Evolutionary conservation across 306 rosid genomes (phyloP).

Genomic region (Cajanus cajan): DNA sequence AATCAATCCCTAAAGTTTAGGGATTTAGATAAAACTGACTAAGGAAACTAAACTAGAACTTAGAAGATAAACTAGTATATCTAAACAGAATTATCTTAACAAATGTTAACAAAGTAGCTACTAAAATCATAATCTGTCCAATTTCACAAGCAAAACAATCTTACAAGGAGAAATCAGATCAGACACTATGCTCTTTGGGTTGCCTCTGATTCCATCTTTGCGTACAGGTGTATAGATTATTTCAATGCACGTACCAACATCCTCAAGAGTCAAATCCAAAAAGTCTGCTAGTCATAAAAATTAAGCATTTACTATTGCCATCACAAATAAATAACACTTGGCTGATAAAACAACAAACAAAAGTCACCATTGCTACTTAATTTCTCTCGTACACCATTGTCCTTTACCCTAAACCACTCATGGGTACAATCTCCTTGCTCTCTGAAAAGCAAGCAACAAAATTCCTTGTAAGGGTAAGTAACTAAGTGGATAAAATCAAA

Average conservation of each 20-base stretch:
- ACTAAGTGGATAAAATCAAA: slow-evolving; percentile 24
- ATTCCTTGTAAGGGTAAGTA: slow-evolving; percentile 17
- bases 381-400: slow-evolving; percentile 51
- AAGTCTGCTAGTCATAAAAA: slow-evolving; percentile 50
- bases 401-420: slow-evolving; percentile 78
- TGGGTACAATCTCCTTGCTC: slow-evolving; percentile 73
- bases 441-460: slow-evolving; percentile 49
- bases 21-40: too few relatives aligned
- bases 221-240: slow-evolving; percentile 82
- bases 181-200: slow-evolving; percentile 54
- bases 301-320: slow-evolving; percentile 20
- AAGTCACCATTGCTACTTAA: slow-evolving; percentile 63
- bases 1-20: too few relatives aligned
- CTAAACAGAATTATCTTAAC: too few relatives aligned
- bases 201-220: slow-evolving; percentile 75
- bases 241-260: slow-evolving; percentile 73
- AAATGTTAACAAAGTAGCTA: neutral
- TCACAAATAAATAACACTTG: slow-evolving; percentile 3
- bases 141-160: slow-evolving; percentile 9
- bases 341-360: slow-evolving; percentile 16
- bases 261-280: slow-evolving; percentile 79
- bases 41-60: too few relatives aligned
- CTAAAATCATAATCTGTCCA: slow-evolving; percentile 15
- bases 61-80: too few relatives aligned
- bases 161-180: slow-evolving; percentile 72